Conservation (phyloP, 179 eudicot genomes). For the Spergularia azorica region DNA sequence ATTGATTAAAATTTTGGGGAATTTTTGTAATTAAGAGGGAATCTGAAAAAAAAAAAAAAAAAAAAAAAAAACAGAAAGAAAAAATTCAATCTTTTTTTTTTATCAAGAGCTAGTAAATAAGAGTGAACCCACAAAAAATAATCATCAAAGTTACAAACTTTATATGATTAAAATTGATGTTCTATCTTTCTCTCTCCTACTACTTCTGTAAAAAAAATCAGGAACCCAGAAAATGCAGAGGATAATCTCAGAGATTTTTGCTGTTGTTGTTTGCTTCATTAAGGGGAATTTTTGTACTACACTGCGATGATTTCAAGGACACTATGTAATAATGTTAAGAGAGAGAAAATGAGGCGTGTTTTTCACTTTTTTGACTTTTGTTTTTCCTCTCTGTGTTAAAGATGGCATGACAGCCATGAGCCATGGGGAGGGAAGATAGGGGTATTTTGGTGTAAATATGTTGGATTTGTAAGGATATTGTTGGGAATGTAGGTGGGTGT, state of each 20-base stretch:
- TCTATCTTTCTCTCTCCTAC: neutral
- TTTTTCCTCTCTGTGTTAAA: constrained; percentile 4
- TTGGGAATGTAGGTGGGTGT: neutral
- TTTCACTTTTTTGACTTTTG: constrained; percentile 32
- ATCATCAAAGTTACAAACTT: constrained; percentile 6
- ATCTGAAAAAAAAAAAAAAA: no score
- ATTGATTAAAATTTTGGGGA: no score
- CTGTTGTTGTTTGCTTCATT: neutral
- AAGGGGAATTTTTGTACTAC: constrained; percentile 12
- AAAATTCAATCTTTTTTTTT: neutral
- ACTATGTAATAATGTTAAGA: neutral
- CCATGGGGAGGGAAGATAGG: neutral
- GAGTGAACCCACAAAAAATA: constrained; percentile 10
- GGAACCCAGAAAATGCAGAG: constrained; percentile 14
- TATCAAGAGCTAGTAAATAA: constrained; percentile 6
- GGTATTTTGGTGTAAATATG: constrained; percentile 21
- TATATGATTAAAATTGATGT: neutral
- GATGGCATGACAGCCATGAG: constrained; percentile 18
- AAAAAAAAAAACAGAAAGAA: neutral
- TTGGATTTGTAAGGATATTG: constrained; percentile 14
- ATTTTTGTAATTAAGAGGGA: no score
- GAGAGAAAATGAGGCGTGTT: constrained; percentile 1
- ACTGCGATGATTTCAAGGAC: constrained; percentile 27
- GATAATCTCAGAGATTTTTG: neutral
- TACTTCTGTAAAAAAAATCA: constrained; percentile 5